A percentile compares a stretch with the other conserved stretches of the same genome.
phyloP scores from a whole-genome alignment of 2,329 filamentous ascomycete genomes.

The Calonectria hawksworthii region DNA sequence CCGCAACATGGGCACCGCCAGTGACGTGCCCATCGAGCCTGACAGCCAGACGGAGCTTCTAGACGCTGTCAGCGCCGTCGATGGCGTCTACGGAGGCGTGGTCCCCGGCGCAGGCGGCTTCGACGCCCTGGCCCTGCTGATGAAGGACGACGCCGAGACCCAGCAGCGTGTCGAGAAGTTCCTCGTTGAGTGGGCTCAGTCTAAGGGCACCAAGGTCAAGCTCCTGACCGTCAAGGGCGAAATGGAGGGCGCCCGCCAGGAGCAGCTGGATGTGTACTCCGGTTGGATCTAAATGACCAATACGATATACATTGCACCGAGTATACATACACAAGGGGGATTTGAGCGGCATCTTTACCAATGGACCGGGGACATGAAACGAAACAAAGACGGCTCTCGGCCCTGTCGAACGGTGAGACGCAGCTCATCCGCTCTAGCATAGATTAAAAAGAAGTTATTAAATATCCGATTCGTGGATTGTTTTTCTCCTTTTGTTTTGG shows the following conservation, averaged over 20 bases:
- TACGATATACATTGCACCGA: not conserved
- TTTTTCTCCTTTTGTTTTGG: not conserved
- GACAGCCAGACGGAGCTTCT: conserved; percentile 86
- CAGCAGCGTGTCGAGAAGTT: conserved; percentile 71
- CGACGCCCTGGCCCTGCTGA: conserved; percentile 87
- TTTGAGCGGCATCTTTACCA: conserved; percentile 6
- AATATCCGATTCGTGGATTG: not conserved
- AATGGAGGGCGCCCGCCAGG: conserved; percentile 73
- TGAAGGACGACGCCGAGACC: conserved; percentile 79
- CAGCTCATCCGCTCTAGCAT: conserved; percentile 14
- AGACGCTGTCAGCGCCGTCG: conserved; percentile 78
- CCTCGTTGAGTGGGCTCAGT: conserved; percentile 74
- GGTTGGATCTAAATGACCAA: conserved; percentile 56
- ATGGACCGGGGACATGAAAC: not conserved
- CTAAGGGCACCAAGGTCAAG: conserved; percentile 74
- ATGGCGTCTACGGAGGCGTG: conserved; percentile 90
- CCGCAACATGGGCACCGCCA: conserved; percentile 80
- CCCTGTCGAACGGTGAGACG: not conserved
- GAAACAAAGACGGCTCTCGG: not conserved
- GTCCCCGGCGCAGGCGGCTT: conserved; percentile 95
- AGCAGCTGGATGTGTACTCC: conserved; percentile 59
- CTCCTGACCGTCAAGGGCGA: conserved; percentile 80
- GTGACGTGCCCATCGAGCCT: conserved; percentile 91
- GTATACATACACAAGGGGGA: not conserved
- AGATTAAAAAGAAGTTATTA: conserved; percentile 1